These are phyloP conservation scores for Wickerhamiella azyma DNA, from an alignment of 805 yeast species.

Conservation along the genomic window DNA sequence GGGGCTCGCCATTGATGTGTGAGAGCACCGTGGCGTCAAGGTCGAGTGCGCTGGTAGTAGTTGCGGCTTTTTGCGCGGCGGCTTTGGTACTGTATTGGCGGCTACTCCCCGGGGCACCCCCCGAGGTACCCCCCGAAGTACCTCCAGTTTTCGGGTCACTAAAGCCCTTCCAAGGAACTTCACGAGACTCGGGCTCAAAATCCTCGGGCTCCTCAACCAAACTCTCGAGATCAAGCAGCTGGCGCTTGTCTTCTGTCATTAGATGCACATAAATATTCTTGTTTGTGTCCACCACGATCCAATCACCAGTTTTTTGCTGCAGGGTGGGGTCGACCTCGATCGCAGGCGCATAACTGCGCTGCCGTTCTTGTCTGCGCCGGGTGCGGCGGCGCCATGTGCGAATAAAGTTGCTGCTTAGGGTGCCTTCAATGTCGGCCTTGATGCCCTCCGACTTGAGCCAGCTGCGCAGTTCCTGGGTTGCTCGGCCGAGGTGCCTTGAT, in stretches of 20 bases:
- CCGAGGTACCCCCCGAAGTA: constrained; percentile 1
- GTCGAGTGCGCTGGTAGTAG: no score
- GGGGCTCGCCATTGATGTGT: background rate
- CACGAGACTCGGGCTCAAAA: background rate
- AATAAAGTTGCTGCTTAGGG: constrained; percentile 43
- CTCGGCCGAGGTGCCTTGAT: constrained; percentile 58
- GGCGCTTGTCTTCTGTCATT: constrained; percentile 55
- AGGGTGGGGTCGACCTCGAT: constrained; percentile 44
- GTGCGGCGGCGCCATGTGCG: constrained; percentile 39
- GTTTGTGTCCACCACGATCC: constrained; percentile 69
- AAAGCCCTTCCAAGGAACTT: background rate
- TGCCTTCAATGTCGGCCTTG: constrained; percentile 55
- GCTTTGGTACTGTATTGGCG: background rate
- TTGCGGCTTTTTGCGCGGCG: background rate
- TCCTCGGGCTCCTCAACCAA: constrained; percentile 11
- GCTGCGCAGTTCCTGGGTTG: constrained; percentile 44
- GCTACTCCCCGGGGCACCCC: background rate
- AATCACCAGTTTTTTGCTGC: constrained; percentile 36
- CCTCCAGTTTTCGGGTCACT: constrained; percentile 1
- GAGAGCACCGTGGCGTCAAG: background rate
- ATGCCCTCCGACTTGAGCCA: constrained; percentile 40
- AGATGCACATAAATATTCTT: constrained; percentile 60
- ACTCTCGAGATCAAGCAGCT: constrained; percentile 46
- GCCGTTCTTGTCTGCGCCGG: constrained; percentile 38
- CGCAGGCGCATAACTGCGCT: constrained; percentile 35